A percentile compares a stretch with the other conserved stretches of the same genome.
Conservation (phyloP, 306 rosid genomes). For the Benincasa hispida region DNA sequence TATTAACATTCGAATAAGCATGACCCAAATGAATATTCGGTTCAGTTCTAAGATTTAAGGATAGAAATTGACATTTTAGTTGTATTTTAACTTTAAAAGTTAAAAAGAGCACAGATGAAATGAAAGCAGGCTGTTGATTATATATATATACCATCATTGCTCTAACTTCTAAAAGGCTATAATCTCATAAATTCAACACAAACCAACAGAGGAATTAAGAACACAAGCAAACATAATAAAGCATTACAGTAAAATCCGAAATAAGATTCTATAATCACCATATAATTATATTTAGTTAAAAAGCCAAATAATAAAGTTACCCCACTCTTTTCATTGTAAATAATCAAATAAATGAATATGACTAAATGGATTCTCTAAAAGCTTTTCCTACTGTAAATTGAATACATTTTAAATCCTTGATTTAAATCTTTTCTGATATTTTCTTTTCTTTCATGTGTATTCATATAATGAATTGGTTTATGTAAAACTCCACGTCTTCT, state of each 20-base stretch:
- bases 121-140: neutral
- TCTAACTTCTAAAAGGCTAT: neutral
- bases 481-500: neutral
- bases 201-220: neutral
- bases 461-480: neutral
- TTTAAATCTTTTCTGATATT: neutral
- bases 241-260: neutral
- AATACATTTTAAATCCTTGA: neutral
- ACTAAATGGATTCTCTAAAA: neutral
- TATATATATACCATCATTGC: neutral
- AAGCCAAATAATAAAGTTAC: neutral
- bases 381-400: neutral
- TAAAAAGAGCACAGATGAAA: no score
- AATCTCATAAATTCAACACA: neutral
- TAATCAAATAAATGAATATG: conserved; percentile 2
- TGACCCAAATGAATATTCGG: no score
- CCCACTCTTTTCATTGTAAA: no score
- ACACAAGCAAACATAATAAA: neutral
- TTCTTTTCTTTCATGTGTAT: neutral
- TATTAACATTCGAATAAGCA: no score
- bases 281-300: neutral
- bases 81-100: no score
- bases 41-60: no score
- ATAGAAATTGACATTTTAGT: no score
- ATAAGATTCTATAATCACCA: neutral